These are phyloP conservation scores for Trichoderma orchidacearum DNA, from an alignment of 495 filamentous ascomycete genomes.

Conservation along the genomic window DNA sequence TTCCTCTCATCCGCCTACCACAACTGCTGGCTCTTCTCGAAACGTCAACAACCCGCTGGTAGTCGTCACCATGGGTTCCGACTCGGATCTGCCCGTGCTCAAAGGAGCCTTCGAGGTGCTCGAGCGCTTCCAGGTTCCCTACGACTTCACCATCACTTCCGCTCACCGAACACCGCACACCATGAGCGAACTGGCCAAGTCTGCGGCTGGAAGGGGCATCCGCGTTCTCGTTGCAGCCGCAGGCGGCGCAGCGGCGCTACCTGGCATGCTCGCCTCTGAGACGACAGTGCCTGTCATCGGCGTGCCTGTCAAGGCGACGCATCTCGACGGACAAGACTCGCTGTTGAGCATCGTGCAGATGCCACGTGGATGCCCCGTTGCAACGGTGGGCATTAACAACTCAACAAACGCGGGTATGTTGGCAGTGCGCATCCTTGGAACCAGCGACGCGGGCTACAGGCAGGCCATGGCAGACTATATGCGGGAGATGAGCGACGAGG, in stretches of 20 bases:
- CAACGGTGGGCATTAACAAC: constrained; percentile 89
- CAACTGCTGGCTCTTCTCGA: too few species aligned
- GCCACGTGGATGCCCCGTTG: too few species aligned
- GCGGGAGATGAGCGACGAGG: constrained; percentile 45
- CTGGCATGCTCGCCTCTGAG: constrained; percentile 80
- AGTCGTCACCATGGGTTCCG: constrained; percentile 87
- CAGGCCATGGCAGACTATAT: constrained; percentile 55
- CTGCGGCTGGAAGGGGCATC: constrained; percentile 54
- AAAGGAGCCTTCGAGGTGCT: constrained; percentile 66
- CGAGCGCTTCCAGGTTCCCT: constrained; percentile 59
- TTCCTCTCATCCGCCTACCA: too few species aligned
- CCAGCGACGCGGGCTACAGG: constrained; percentile 43
- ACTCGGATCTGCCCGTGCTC: constrained; percentile 77
- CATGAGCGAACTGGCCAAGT: constrained; percentile 65
- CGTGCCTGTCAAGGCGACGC: constrained; percentile 76
- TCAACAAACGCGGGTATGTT: constrained; percentile 81
- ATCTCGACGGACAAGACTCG: constrained; percentile 80
- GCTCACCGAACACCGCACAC: constrained; percentile 80
- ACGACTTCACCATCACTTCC: constrained; percentile 73
- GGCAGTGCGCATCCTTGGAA: constrained; percentile 72
- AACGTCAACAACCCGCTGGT: constrained; percentile 38
- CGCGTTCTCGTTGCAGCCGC: constrained; percentile 92
- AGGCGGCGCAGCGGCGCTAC: constrained; percentile 82
- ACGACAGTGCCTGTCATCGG: constrained; percentile 89
- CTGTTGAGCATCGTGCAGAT: constrained; percentile 87